Percentiles rank a stretch among this genome's conserved stretches.
Conservation (phyloP, 495 filamentous ascomycete species). For the Margaritispora aquatica region DNA sequence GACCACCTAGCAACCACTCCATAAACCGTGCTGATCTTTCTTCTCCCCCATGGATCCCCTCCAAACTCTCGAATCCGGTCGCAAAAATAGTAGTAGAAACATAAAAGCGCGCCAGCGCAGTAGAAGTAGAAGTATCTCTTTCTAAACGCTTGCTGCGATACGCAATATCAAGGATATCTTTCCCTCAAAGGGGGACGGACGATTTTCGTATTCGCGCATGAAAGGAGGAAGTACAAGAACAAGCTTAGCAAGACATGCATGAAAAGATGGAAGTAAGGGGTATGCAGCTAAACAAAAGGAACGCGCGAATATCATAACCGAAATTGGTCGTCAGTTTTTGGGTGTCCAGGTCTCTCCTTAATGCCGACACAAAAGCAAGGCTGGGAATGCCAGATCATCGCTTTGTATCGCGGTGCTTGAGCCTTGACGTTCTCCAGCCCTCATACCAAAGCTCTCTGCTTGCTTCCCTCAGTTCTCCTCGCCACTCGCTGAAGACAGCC, state of each 20-base stretch:
- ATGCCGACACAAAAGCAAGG: constrained; percentile 6
- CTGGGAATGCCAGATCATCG: constrained; percentile 13
- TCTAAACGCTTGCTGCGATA: background rate
- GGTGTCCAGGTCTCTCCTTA: constrained; percentile 8
- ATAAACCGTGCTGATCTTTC: background rate
- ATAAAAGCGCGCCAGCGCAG: background rate
- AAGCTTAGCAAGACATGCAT: background rate
- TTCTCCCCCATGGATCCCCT: background rate
- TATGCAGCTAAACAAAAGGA: constrained; percentile 15
- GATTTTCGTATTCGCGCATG: background rate
- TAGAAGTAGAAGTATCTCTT: background rate
- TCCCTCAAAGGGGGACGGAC: background rate
- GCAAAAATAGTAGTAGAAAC: background rate
- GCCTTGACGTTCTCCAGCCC: constrained; percentile 75
- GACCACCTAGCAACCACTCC: background rate
- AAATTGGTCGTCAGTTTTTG: constrained; percentile 16
- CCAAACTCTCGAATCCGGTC: background rate
- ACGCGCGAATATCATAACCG: constrained; percentile 11
- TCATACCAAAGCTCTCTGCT: constrained; percentile 95
- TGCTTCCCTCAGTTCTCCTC: constrained; percentile 81
- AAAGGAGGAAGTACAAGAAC: background rate
- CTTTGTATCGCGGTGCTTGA: constrained; percentile 30
- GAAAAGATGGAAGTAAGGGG: constrained; percentile 13
- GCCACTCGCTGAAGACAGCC: constrained; percentile 88
- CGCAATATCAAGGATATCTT: background rate